Evolutionary conservation across 23 red algal species (phyloP).

Genomic region (Cyanidium caldarium): DNA sequence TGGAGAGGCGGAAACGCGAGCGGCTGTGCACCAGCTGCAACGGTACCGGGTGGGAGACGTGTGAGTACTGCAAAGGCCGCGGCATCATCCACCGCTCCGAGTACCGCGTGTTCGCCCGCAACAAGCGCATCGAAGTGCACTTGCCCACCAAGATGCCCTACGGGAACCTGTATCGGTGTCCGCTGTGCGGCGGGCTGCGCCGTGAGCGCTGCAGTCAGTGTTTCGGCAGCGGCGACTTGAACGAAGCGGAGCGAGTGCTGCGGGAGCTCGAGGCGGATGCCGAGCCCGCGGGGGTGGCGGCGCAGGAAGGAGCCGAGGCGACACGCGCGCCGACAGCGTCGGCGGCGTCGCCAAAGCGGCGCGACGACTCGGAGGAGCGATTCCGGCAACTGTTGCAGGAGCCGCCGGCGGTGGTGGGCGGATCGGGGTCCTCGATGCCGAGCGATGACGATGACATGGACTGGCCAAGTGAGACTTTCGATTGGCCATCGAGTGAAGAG

Average conservation of each 20-base stretch:
- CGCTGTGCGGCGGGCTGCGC: conserved; percentile 14
- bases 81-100: conserved; percentile 8
- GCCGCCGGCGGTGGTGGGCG: no score
- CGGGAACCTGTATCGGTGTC: conserved; percentile 14
- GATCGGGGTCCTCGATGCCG: no score
- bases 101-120: not conserved
- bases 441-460: no score
- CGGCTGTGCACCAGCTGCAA: conserved; percentile 7
- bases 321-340: no score
- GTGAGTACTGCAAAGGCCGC: conserved; percentile 21
- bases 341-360: no score
- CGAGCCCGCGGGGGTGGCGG: no score
- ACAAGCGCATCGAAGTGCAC: not conserved
- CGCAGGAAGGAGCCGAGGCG: no score
- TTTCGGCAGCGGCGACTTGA: not conserved
- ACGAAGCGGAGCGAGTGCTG: not conserved
- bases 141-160: not conserved
- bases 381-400: no score
- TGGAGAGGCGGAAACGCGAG: not conserved
- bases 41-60: conserved; percentile 17
- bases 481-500: no score
- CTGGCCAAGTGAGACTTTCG: no score
- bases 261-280: no score
- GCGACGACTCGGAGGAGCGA: no score
- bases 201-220: conserved; percentile 13